Evolutionary conservation across 192 early-diverging fungal genomes (phyloP), one percentile per base, ranked within the genome.

Genomic region (Jimgerdemannia lactiflua): DNA sequence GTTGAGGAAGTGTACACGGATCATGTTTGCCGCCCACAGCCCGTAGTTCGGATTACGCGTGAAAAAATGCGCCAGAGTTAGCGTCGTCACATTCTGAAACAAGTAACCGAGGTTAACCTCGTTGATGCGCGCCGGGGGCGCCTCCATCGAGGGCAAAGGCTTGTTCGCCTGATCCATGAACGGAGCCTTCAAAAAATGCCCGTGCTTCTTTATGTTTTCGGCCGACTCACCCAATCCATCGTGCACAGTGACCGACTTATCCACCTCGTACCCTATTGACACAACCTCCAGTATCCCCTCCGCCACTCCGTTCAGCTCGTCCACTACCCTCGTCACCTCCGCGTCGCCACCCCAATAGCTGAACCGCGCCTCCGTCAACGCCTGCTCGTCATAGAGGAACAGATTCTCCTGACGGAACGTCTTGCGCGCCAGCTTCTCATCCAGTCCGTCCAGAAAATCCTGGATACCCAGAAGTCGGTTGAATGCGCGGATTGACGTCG

Each of bases 381-480:
- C 71, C 20, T 80, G 74, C 63, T 89, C 87, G 76, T 90, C 80
- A 70, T 84, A 88, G 44, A 87, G 69, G 39, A 86, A 83, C 63
- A 89, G 65, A 2, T 85, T 78, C 20, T 86, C 77, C 3, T 85
- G 77, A 9, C 83, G 77, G 71, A 89, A 89, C 7, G 78, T 74
- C 17, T 76, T 82, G 39, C 89, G 79, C 18, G 85, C 89, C 18
- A 90, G 81, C 17, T 71, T 78, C 67, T 90, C 89, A 41, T 90
- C 89, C 44, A 90, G 77, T 39, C 86, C 84, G 73, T 90, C 89
- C 14, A 90, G 74, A 43, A 86, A 84, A 67, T 83, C 84, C 72
- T 90, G 89, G 75, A 90, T 89, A 3, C 86, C 89, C n/a, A 90
- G 72, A 18, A 90, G 73, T 8, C 89, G 86, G 70, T 90, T 88